Conservation (phyloP, 1,284 basidiomycete genomes). For the Naganishia albida region DNA sequence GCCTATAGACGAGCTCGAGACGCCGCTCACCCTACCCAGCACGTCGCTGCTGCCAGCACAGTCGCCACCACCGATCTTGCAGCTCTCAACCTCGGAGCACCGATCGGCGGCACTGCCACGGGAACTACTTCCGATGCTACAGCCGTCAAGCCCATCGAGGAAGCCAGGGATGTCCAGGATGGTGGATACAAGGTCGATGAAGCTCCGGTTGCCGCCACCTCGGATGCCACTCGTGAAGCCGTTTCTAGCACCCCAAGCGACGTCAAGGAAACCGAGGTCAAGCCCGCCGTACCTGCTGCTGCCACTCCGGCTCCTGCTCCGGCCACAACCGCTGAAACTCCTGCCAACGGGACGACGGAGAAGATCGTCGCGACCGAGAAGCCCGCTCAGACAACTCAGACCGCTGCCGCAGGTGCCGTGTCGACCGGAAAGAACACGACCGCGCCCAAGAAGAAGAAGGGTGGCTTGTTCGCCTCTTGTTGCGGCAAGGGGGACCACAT, state of each 20-base stretch:
- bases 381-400: slow-evolving; percentile 17
- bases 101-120: slow-evolving; percentile 11
- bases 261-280: slow-evolving; percentile 9
- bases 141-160: slow-evolving; percentile 15
- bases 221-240: slow-evolving; percentile 20
- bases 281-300: slow-evolving; percentile 19
- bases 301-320: slow-evolving; percentile 23
- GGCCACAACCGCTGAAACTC: slow-evolving; percentile 23
- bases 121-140: slow-evolving; percentile 7
- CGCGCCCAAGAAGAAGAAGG: slow-evolving; percentile 42
- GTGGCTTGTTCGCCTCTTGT: slow-evolving; percentile 45
- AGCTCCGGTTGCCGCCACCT: slow-evolving; percentile 7
- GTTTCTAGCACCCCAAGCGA: slow-evolving; percentile 11
- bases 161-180: slow-evolving; percentile 15
- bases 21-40: slow-evolving; percentile 12
- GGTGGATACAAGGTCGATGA: slow-evolving; percentile 17
- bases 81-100: slow-evolving; percentile 9
- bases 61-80: slow-evolving; percentile 8
- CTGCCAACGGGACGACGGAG: slow-evolving; percentile 19
- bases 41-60: slow-evolving; percentile 1
- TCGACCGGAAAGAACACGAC: slow-evolving; percentile 24
- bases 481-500: slow-evolving; percentile 41
- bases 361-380: slow-evolving; percentile 24
- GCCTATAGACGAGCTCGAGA: slow-evolving; percentile 12
- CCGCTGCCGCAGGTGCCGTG: slow-evolving; percentile 11